phyloP scores from a whole-genome alignment of 768 basidiomycete species.

The Boletus pseudopeckii region DNA sequence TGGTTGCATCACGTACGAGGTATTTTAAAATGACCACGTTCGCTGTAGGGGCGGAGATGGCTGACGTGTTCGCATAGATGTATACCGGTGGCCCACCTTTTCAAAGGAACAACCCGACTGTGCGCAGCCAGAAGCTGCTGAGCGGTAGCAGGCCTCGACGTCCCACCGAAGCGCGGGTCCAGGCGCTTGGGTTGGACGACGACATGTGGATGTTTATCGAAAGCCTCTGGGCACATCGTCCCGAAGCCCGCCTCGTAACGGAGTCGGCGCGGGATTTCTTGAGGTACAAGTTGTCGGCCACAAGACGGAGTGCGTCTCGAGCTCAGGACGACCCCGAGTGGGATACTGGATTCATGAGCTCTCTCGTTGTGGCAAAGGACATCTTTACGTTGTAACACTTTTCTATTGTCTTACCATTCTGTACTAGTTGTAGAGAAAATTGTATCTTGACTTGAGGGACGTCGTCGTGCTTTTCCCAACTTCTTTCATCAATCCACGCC shows the following conservation, averaged over 20 bases:
- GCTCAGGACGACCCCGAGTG: conserved; percentile 22
- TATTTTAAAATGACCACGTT: background rate
- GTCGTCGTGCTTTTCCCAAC: background rate
- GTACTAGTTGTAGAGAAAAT: background rate
- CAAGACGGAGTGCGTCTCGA: background rate
- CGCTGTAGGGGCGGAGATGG: background rate
- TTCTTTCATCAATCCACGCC: background rate
- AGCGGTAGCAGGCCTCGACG: conserved; percentile 16
- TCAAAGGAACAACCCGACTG: conserved; percentile 10
- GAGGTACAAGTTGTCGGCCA: conserved; percentile 12
- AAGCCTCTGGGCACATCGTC: conserved; percentile 27
- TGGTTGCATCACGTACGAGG: conserved; percentile 35
- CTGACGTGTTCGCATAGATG: conserved; percentile 16
- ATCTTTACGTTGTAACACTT: conserved; percentile 14
- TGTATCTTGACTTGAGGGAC: too few relatives aligned
- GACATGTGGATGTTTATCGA: conserved; percentile 31
- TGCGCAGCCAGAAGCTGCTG: conserved; percentile 15
- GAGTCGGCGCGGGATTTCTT: conserved; percentile 21
- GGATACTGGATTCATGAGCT: conserved; percentile 22
- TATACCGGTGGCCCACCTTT: conserved; percentile 30
- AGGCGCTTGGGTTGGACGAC: conserved; percentile 26
- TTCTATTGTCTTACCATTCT: background rate
- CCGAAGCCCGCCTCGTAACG: conserved; percentile 27
- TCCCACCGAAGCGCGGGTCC: conserved; percentile 10
- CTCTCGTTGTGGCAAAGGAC: conserved; percentile 3